These are phyloP conservation scores for Sonneratia alba DNA, from an alignment of 345 rosid species.

Conservation along the genomic window DNA sequence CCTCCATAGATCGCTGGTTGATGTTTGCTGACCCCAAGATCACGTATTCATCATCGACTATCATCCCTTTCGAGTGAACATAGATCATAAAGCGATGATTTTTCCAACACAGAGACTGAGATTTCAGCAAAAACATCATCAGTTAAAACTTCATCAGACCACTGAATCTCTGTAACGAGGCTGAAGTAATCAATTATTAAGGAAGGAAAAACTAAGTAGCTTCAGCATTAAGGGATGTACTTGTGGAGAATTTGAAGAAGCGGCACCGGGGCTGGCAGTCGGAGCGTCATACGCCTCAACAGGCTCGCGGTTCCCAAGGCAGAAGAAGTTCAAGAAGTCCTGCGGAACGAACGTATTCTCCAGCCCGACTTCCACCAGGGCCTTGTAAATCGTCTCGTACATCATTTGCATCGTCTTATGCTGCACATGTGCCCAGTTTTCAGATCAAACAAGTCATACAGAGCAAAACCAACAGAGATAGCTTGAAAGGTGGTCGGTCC, in stretches of 20 bases:
- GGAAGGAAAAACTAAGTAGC: background rate
- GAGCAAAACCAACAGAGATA: background rate
- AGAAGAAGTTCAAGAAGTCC: conserved; percentile 89
- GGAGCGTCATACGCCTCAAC: conserved; percentile 11
- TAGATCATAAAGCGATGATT: conserved; percentile 84
- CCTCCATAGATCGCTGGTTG: conserved; percentile 96
- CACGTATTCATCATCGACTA: conserved; percentile 83
- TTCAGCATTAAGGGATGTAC: conserved; percentile 22
- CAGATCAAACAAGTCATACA: background rate
- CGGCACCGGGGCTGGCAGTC: conserved; percentile 30
- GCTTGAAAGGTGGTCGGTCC: background rate
- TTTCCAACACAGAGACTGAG: conserved; percentile 50
- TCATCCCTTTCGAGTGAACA: conserved; percentile 97
- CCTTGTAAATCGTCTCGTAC: conserved; percentile 85
- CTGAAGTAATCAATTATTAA: background rate
- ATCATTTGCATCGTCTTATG: conserved; percentile 97
- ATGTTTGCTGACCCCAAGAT: conserved; percentile 92
- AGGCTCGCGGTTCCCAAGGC: conserved; percentile 85
- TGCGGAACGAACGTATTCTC: conserved; percentile 55
- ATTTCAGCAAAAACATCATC: conserved; percentile 7
- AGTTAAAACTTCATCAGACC: background rate
- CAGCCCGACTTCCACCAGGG: conserved; percentile 76
- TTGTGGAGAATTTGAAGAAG: conserved; percentile 49
- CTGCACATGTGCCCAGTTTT: conserved; percentile 30
- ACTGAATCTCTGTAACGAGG: background rate